Base-by-base conservation (phyloP, 306 rosid genomes). In the Castanopsis chinensis region DNA sequence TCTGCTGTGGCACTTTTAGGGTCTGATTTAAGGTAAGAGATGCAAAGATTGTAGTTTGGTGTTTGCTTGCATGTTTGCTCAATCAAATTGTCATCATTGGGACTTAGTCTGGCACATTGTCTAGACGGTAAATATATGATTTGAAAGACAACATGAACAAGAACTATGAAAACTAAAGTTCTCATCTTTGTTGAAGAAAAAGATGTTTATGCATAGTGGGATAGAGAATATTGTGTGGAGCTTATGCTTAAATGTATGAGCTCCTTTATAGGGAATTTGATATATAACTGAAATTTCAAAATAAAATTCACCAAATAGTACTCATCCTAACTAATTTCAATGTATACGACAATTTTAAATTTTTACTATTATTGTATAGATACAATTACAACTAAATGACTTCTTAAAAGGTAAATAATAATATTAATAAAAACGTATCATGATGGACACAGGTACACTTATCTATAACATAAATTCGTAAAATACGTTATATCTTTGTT, bases 51-150 rank as follows among this genome's bases (percentile, higher is more conserved):
- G 27, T 61, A 70, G 12, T 76, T 51, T 11, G 91, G 93, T 2
- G 94, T 92, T n/a, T 81, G 45, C 52, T 60, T 75, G 83, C 94
- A 88, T 30, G 87, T 87, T 79, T 79, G 59, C 17, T 79, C 69
- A 0, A 90, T 80, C 55, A 87, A 65, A 9, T 45, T 77, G 45
- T 74, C 74, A 15, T 79, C 43, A 73, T 0, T 59, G 30, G 27
- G 4, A 61, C 12, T 41, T 19, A 1, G 32, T 64, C 75, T 81
- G 77, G 73, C 73, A 12, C 21, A 28, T 14, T 85, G 71, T 60
- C 30, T 80, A 21, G 11, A 3, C 58, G 81, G 83, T 21, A 73
- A 54, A 64, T 80, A 75, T 14, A 49, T 32, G 71, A 69, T 20
- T 13, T 41, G 3, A 18, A 83, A 1, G 68, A 69, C 43, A 73